Conservation (phyloP, 2,329 filamentous ascomycete species). For the Coniochaeta sp. region DNA sequence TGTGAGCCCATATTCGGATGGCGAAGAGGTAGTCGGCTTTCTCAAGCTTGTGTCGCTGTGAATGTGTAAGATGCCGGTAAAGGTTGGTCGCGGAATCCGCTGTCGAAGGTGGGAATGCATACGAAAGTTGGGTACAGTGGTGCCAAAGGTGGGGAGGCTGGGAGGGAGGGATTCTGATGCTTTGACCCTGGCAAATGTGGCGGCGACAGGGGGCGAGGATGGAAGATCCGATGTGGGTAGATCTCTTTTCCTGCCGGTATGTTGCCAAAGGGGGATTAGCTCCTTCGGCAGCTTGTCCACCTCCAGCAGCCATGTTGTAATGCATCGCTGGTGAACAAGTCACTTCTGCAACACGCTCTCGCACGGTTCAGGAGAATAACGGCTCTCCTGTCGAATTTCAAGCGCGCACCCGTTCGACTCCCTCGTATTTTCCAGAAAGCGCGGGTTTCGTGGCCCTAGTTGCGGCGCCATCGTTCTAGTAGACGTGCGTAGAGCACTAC, state of each 20-base stretch:
- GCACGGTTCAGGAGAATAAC: background rate
- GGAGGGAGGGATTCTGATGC: constrained; percentile 11
- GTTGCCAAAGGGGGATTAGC: constrained; percentile 6
- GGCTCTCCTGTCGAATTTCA: background rate
- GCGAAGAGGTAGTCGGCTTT: constrained; percentile 7
- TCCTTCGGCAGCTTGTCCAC: constrained; percentile 2
- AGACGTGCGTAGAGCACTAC: background rate
- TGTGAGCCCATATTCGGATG: constrained; percentile 11
- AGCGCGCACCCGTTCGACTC: background rate
- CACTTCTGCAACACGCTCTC: background rate
- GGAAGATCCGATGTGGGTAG: constrained; percentile 18
- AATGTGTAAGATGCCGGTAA: constrained; percentile 10
- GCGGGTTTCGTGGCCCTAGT: background rate
- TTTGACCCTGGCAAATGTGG: constrained; percentile 11
- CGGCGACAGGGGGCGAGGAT: constrained; percentile 11
- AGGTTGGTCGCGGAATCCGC: constrained; percentile 4
- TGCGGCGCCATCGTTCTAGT: background rate
- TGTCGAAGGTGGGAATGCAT: too few relatives aligned
- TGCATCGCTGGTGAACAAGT: background rate
- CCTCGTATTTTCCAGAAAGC: background rate
- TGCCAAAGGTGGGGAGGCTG: constrained; percentile 15
- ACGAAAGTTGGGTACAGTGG: constrained; percentile 10
- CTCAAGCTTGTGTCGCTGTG: background rate
- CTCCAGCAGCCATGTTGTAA: background rate
- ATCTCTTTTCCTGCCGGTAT: constrained; percentile 19